A percentile compares a stretch with the other conserved stretches of the same genome.
Evolutionary conservation across 805 yeast genomes (phyloP).

Genomic region (Suhomyces emberorum): DNA sequence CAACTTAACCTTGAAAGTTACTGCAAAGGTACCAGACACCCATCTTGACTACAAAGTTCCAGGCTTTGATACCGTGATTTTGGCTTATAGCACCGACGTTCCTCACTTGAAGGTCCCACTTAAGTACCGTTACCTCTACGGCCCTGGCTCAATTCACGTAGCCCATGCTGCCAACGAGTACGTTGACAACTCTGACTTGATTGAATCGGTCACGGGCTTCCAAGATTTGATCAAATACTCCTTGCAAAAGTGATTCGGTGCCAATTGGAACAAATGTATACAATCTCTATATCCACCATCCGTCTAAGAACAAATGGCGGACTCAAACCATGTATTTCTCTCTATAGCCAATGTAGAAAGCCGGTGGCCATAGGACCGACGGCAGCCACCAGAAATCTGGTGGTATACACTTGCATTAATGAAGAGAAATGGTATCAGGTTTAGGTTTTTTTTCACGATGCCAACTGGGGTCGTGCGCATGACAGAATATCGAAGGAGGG

Average conservation of each 20-base stretch:
- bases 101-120: slow-evolving; percentile 24
- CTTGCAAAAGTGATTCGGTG: slow-evolving; percentile 6
- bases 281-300: slow-evolving; percentile 45
- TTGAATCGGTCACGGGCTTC: slow-evolving; percentile 52
- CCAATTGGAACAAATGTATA: slow-evolving; percentile 19
- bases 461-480: too few species aligned
- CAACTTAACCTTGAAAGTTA: slow-evolving; percentile 17
- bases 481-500: too few species aligned
- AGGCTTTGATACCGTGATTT: slow-evolving; percentile 55
- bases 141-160: slow-evolving; percentile 62
- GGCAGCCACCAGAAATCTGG: not conserved
- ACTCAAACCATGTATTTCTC: slow-evolving; percentile 46
- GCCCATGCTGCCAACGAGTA: slow-evolving; percentile 61
- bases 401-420: too few species aligned
- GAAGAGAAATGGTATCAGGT: too few species aligned
- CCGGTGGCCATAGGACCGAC: slow-evolving; percentile 8
- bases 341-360: slow-evolving; percentile 30
- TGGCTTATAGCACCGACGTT: slow-evolving; percentile 49
- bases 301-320: slow-evolving; percentile 31
- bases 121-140: slow-evolving; percentile 50
- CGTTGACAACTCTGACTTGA: slow-evolving; percentile 45
- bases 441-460: too few species aligned
- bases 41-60: slow-evolving; percentile 56
- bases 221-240: slow-evolving; percentile 35
- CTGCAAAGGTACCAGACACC: slow-evolving; percentile 35